Conservation (phyloP, 2,329 filamentous ascomycete species). For the Furcasterigmium furcatum region DNA sequence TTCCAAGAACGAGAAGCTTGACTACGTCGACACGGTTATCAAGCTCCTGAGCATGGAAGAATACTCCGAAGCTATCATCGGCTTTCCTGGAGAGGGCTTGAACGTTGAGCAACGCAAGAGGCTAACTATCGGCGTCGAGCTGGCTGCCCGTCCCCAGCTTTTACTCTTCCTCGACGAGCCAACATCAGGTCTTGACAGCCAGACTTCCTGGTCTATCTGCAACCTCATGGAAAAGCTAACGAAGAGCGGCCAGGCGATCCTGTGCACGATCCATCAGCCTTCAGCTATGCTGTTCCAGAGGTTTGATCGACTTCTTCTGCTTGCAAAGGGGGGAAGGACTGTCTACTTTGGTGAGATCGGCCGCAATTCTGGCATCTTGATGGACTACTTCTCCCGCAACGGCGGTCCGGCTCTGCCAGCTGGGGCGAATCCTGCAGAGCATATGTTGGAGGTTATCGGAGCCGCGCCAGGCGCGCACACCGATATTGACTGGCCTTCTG, state of each 20-base stretch:
- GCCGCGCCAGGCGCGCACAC: conserved; percentile 40
- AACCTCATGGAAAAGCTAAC: conserved; percentile 66
- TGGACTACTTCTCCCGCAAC: conserved; percentile 59
- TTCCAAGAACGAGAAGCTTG: conserved; percentile 24
- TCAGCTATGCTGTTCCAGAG: conserved; percentile 43
- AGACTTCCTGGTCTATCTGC: conserved; percentile 73
- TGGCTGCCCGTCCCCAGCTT: conserved; percentile 71
- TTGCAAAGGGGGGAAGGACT: conserved; percentile 49
- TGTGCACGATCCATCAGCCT: conserved; percentile 44
- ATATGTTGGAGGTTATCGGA: conserved; percentile 47
- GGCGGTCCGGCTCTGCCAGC: conserved; percentile 50
- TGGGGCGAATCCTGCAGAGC: conserved; percentile 64
- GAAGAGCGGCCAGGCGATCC: conserved; percentile 39
- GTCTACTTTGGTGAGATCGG: conserved; percentile 60
- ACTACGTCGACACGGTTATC: conserved; percentile 24
- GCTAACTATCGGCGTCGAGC: conserved; percentile 72
- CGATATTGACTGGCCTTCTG: conserved; percentile 43
- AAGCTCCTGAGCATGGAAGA: conserved; percentile 43
- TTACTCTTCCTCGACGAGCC: conserved; percentile 76
- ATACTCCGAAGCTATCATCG: conserved; percentile 68
- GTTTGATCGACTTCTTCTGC: conserved; percentile 56
- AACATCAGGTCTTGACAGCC: conserved; percentile 71
- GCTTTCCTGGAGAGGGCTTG: conserved; percentile 57
- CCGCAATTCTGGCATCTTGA: conserved; percentile 41
- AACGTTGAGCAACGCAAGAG: conserved; percentile 47